A percentile compares a stretch with the other conserved stretches of the same genome.
These are phyloP conservation scores for Pyrenophora tritici-repentis DNA, from an alignment of 2,329 filamentous ascomycete genomes.

Conservation along the genomic window DNA sequence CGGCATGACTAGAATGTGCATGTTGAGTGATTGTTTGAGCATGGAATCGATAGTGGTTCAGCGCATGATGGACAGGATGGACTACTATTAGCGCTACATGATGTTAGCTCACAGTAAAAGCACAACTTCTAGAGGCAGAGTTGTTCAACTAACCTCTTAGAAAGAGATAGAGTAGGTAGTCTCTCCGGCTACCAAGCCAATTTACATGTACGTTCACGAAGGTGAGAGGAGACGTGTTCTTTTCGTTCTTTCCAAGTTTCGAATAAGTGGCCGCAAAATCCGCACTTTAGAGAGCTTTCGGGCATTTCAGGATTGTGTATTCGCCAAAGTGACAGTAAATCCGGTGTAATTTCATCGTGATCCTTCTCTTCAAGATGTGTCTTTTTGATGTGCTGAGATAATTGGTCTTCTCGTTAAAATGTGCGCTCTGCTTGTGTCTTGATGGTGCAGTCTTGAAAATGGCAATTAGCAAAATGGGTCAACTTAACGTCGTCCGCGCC, in stretches of 20 bases:
- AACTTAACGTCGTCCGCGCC: neutral
- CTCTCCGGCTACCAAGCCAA: constrained; percentile 7
- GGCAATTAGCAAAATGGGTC: neutral
- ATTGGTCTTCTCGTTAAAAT: constrained; percentile 12
- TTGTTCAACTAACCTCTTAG: no score
- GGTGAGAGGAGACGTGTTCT: constrained; percentile 1
- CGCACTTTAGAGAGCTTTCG: neutral
- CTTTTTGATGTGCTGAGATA: constrained; percentile 8
- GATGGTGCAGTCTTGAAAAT: neutral
- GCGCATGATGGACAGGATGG: no score
- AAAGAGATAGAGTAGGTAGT: neutral
- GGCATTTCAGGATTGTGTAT: neutral
- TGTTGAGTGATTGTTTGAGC: no score
- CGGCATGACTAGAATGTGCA: no score
- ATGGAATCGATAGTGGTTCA: no score
- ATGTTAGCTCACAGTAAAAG: no score
- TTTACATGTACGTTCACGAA: neutral
- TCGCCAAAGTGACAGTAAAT: neutral
- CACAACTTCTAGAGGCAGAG: no score
- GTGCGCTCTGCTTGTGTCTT: neutral
- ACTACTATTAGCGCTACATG: no score
- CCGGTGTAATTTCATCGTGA: no score
- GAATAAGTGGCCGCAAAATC: constrained; percentile 1
- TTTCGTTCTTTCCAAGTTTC: neutral
- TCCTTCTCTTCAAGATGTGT: no score